These are phyloP conservation scores for Penicillium sp. DNA, from an alignment of 2,329 filamentous ascomycete species.

Conservation along the genomic window DNA sequence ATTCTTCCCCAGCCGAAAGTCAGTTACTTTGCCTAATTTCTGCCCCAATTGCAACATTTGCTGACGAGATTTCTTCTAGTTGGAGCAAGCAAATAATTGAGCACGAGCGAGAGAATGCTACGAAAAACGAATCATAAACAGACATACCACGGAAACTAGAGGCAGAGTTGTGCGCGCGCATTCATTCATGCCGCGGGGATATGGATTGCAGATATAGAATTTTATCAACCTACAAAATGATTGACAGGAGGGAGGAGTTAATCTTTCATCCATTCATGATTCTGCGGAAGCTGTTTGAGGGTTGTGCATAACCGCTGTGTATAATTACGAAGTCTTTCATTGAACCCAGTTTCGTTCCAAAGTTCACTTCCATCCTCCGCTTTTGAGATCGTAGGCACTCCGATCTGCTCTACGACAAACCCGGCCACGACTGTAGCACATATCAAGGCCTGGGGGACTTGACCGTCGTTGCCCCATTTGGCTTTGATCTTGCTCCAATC, in stretches of 20 bases:
- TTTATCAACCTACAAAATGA: constrained; percentile 29
- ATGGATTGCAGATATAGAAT: constrained; percentile 36
- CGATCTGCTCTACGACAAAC: constrained; percentile 92
- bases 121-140: constrained; percentile 37
- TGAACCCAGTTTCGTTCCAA: constrained; percentile 45
- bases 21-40: constrained; percentile 37
- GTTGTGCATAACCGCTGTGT: constrained; percentile 38
- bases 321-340: constrained; percentile 43
- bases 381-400: constrained; percentile 57
- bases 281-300: constrained; percentile 35
- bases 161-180: constrained; percentile 15
- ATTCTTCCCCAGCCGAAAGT: constrained; percentile 84
- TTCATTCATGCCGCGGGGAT: constrained; percentile 19
- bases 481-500: constrained; percentile 44
- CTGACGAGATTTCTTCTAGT: constrained; percentile 36
- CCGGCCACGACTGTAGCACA: constrained; percentile 82
- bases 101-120: constrained; percentile 54
- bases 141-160: not conserved
- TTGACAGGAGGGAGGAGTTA: constrained; percentile 22
- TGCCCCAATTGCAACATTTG: constrained; percentile 9
- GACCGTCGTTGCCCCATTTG: constrained; percentile 46
- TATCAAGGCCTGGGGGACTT: constrained; percentile 62
- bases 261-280: constrained; percentile 29
- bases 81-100: constrained; percentile 71
- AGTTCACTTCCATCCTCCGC: constrained; percentile 31